These are phyloP conservation scores for Colletotrichum orchidophilum DNA, from an alignment of 2,329 filamentous ascomycete genomes.

Conservation along the genomic window DNA sequence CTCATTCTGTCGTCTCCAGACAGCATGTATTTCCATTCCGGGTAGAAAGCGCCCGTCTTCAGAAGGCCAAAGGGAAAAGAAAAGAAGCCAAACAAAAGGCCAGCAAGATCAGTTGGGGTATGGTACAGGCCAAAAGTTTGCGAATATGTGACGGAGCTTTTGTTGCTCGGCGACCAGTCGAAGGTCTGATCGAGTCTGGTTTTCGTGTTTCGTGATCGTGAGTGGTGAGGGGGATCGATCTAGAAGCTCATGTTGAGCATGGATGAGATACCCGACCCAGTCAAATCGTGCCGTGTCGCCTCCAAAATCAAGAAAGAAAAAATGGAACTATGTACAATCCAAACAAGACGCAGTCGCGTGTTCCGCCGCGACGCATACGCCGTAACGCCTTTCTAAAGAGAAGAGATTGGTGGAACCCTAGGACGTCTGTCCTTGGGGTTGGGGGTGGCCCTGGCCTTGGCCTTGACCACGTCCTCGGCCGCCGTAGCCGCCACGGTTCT, in stretches of 20 bases:
- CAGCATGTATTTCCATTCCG: conserved; percentile 23
- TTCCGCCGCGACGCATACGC: conserved; percentile 25
- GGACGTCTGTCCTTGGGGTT: conserved; percentile 39
- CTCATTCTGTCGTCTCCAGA: conserved; percentile 25
- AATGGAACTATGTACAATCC: conserved; percentile 38
- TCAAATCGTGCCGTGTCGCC: conserved; percentile 30
- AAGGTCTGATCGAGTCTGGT: conserved; percentile 23
- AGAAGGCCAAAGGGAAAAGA: conserved; percentile 31
- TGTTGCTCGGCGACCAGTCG: conserved; percentile 22
- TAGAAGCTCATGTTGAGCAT: conserved; percentile 18
- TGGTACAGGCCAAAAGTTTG: conserved; percentile 34
- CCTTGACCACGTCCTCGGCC: conserved; percentile 29
- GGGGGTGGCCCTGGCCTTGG: conserved; percentile 34
- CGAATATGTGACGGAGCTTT: conserved; percentile 33
- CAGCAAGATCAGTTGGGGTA: conserved; percentile 30
- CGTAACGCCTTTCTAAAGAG: conserved; percentile 31
- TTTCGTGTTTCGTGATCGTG: conserved; percentile 31
- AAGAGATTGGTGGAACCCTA: conserved; percentile 40
- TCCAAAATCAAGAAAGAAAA: conserved; percentile 6
- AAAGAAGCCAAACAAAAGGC: conserved; percentile 34
- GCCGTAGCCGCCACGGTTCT: conserved; percentile 24
- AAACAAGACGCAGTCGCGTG: conserved; percentile 29
- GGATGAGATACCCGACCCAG: conserved; percentile 31
- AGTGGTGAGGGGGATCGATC: conserved; percentile 9
- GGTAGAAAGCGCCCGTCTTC: conserved; percentile 28